A percentile compares a stretch with the other conserved stretches of the same genome.
These are phyloP conservation scores for Royoungia palumana DNA, from an alignment of 768 basidiomycete genomes.

Conservation along the genomic window DNA sequence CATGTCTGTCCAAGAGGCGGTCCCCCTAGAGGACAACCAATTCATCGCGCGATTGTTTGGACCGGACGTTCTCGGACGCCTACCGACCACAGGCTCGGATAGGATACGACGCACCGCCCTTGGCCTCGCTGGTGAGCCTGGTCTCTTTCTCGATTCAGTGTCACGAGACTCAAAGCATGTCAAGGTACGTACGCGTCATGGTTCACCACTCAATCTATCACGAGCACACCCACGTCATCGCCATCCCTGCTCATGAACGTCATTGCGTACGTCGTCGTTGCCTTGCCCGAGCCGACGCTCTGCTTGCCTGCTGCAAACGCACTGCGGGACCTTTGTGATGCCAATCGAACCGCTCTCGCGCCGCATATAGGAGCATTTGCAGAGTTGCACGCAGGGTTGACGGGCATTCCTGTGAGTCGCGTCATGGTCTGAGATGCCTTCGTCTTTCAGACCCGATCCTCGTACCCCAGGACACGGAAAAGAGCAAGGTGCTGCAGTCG, in stretches of 20 bases:
- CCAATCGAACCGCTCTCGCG: conserved; percentile 80
- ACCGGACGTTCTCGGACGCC: conserved; percentile 60
- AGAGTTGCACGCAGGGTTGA: conserved; percentile 74
- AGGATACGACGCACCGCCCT: conserved; percentile 74
- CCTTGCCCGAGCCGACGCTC: conserved; percentile 60
- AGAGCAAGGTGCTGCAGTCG: conserved; percentile 86
- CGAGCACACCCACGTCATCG: conserved; percentile 24
- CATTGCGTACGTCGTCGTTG: conserved; percentile 66
- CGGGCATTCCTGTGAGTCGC: conserved; percentile 62
- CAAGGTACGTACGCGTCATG: conserved; percentile 74
- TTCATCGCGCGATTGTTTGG: conserved; percentile 67
- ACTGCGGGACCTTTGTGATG: conserved; percentile 83
- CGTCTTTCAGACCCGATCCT: neutral
- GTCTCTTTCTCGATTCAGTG: neutral
- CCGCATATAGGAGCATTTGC: conserved; percentile 84
- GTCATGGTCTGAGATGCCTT: neutral
- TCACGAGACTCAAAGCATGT: neutral
- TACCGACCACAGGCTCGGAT: conserved; percentile 62
- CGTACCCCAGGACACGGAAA: conserved; percentile 66
- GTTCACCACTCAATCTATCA: conserved; percentile 57
- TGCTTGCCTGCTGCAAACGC: conserved; percentile 77
- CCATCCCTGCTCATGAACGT: conserved; percentile 58
- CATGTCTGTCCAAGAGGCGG: conserved; percentile 83
- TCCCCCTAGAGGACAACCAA: conserved; percentile 54
- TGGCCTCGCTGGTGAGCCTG: conserved; percentile 63